Percentiles rank a stretch among this genome's conserved stretches.
Evolutionary conservation across 352 stramenopile species (phyloP).

Genomic region (Globisporangium cederbergense): DNA sequence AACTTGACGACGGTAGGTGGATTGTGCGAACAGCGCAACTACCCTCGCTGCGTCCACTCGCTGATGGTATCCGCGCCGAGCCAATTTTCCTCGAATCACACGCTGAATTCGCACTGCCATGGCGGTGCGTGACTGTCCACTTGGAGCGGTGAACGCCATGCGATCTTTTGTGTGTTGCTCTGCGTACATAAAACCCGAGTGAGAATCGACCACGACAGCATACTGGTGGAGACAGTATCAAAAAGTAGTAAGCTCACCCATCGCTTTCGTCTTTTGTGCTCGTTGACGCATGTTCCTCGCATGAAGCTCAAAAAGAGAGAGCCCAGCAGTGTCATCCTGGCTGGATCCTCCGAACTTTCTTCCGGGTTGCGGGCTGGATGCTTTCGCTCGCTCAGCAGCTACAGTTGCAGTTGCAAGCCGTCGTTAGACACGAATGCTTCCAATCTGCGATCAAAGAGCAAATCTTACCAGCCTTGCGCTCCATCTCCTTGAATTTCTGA

Average conservation of each 20-base stretch:
- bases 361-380: background rate
- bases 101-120: constrained; percentile 51
- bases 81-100: constrained; percentile 30
- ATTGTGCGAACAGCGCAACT: constrained; percentile 36
- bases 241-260: constrained; percentile 2
- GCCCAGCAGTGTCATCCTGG: constrained; percentile 9
- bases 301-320: constrained; percentile 19
- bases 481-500: constrained; percentile 62
- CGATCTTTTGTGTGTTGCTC: constrained; percentile 19
- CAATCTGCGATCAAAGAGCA: constrained; percentile 5
- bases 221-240: no score
- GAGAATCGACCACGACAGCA: background rate
- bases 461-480: constrained; percentile 48
- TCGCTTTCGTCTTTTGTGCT: constrained; percentile 15
- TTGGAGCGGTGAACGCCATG: constrained; percentile 13
- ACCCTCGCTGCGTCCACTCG: constrained; percentile 23
- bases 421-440: constrained; percentile 14
- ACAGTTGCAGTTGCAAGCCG: constrained; percentile 14
- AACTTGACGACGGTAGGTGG: constrained; percentile 28
- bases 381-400: constrained; percentile 13
- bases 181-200: background rate
- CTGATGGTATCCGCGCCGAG: constrained; percentile 28
- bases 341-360: constrained; percentile 3
- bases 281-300: constrained; percentile 17
- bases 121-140: constrained; percentile 26